phyloP scores from a whole-genome alignment of 305 asterid species.

The Caryopteris hybrid region DNA sequence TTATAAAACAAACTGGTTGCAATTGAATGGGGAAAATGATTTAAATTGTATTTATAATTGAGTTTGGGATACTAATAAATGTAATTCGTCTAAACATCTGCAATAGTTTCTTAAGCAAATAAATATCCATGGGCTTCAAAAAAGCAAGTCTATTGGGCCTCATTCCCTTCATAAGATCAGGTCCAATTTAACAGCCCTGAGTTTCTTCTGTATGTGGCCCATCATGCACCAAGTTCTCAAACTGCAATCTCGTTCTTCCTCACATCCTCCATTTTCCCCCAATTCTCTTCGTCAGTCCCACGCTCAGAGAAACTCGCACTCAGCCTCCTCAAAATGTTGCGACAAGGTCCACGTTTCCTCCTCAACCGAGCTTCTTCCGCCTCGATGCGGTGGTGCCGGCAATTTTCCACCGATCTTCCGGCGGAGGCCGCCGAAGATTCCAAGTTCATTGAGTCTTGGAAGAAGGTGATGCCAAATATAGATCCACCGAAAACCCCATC shows the following conservation, averaged over 20 bases:
- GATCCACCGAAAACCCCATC: conserved; percentile 71
- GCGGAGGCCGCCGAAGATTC: conserved; percentile 43
- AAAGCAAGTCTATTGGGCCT: too few species aligned
- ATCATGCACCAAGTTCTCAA: neutral
- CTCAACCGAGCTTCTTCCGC: conserved; percentile 41
- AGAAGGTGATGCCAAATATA: conserved; percentile 41
- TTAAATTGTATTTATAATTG: too few species aligned
- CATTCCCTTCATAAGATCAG: too few species aligned
- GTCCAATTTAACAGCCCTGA: too few species aligned
- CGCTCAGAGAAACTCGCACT: neutral
- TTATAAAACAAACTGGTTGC: too few species aligned
- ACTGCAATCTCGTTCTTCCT: neutral
- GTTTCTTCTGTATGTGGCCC: neutral
- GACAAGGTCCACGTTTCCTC: conserved; percentile 40
- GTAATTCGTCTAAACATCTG: too few species aligned
- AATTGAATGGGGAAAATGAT: too few species aligned
- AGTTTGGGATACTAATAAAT: too few species aligned
- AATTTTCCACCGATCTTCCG: conserved; percentile 53
- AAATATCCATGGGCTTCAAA: too few species aligned
- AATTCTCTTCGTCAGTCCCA: neutral
- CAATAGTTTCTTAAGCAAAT: too few species aligned
- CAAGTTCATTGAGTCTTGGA: conserved; percentile 54
- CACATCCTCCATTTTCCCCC: neutral
- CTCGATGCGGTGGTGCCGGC: conserved; percentile 42
- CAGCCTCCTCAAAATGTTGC: conserved; percentile 33